These are phyloP conservation scores for Geotrichum klebahnii DNA, from an alignment of 1,139 yeast genomes.

Conservation along the genomic window DNA sequence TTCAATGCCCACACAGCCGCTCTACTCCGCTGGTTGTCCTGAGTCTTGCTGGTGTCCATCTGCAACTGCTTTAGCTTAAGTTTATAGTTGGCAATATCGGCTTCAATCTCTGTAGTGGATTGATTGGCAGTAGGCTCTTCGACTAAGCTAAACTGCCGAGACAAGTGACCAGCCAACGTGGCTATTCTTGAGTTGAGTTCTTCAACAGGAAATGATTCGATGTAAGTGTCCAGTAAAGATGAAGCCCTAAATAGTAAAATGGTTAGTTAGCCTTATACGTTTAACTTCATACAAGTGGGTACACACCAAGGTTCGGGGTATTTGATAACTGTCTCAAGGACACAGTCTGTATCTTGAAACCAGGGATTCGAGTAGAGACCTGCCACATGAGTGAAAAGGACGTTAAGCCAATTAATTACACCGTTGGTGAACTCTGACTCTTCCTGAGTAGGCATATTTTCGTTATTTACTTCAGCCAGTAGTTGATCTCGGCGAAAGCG, in stretches of 20 bases:
- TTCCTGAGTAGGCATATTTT: not conserved
- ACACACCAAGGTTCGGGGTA: slow-evolving; percentile 14
- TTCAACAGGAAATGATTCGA: not conserved
- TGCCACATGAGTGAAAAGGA: not conserved
- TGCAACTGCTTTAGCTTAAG: not conserved
- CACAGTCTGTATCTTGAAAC: slow-evolving; percentile 7
- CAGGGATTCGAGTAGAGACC: slow-evolving; percentile 1
- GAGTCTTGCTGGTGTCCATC: not conserved
- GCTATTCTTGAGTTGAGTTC: not conserved
- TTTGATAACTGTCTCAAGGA: not conserved
- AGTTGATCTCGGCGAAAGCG: not conserved
- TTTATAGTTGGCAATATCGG: slow-evolving; percentile 2
- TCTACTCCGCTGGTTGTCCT: not conserved
- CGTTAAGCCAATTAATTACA: slow-evolving; percentile 7
- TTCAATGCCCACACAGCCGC: slow-evolving; percentile 25
- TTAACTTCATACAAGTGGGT: too few species aligned
- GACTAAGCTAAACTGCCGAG: not conserved
- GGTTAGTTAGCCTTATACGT: not conserved
- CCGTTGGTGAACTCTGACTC: not conserved
- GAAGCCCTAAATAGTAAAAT: not conserved
- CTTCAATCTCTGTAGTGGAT: not conserved
- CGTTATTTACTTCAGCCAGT: not conserved
- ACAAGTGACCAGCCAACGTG: not conserved
- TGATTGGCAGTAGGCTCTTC: not conserved
- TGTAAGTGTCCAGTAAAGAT: not conserved